These are phyloP conservation scores for Sonneratia alba DNA, from an alignment of 345 rosid species.

Conservation along the genomic window DNA sequence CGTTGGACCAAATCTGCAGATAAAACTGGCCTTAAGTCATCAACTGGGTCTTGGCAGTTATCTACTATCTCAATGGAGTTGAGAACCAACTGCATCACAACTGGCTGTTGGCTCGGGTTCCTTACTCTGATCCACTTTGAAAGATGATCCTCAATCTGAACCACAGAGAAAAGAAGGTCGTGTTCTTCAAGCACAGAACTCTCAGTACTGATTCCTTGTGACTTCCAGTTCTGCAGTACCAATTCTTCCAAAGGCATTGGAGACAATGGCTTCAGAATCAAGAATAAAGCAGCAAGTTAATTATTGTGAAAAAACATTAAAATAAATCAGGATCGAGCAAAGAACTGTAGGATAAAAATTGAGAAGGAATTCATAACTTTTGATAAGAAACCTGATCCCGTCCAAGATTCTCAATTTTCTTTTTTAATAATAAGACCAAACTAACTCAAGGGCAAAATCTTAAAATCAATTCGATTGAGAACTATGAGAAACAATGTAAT, in stretches of 20 bases:
- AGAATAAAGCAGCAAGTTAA: slow-evolving; percentile 1
- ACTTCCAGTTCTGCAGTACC: slow-evolving; percentile 51
- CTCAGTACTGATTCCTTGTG: slow-evolving; percentile 35
- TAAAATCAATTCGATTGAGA: not conserved
- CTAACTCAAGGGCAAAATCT: not conserved
- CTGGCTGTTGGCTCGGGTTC: slow-evolving; percentile 60
- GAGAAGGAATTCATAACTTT: not conserved
- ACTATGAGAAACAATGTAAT: not conserved
- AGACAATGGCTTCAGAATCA: slow-evolving; percentile 28
- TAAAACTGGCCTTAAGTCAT: slow-evolving; percentile 18
- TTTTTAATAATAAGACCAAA: not conserved
- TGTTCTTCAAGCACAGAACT: slow-evolving; percentile 49
- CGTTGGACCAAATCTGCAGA: slow-evolving; percentile 17
- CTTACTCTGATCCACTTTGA: slow-evolving; percentile 52
- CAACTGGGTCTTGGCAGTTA: slow-evolving; percentile 34
- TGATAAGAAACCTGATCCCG: not conserved
- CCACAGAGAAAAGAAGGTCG: slow-evolving; percentile 39
- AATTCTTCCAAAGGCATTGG: slow-evolving; percentile 37
- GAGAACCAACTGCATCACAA: slow-evolving; percentile 64
- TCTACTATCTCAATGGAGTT: slow-evolving; percentile 50
- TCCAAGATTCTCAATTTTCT: not conserved
- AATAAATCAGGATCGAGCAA: not conserved
- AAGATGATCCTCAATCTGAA: slow-evolving; percentile 37
- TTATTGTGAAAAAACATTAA: not conserved
- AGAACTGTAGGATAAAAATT: not conserved